Evolutionary conservation across 805 yeast genomes (phyloP).

Genomic region (Cyberlindnera xishuangbannaensis): DNA sequence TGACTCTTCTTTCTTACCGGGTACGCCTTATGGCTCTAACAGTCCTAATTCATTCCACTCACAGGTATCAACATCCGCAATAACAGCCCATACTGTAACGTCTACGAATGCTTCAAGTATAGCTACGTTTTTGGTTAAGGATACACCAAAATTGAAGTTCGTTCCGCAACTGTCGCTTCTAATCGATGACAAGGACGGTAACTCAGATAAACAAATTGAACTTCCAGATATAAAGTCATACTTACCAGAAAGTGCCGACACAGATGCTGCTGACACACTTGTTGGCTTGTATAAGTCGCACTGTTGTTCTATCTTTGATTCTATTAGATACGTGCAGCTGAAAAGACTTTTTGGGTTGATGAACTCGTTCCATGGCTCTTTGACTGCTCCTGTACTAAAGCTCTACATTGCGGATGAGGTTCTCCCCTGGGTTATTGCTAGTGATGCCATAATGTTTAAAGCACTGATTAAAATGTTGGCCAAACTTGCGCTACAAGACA

Average conservation of each 20-base stretch:
- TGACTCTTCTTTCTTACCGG: constrained; percentile 23
- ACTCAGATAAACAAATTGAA: constrained; percentile 25
- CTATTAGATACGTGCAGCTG: constrained; percentile 61
- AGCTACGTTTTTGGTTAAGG: constrained; percentile 14
- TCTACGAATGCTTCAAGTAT: constrained; percentile 10
- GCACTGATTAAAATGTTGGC: constrained; percentile 53
- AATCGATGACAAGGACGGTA: constrained; percentile 13
- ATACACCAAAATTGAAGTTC: constrained; percentile 13
- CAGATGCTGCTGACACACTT: constrained; percentile 49
- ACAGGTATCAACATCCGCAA: constrained; percentile 22
- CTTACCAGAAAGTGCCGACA: constrained; percentile 16
- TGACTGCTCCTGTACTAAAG: constrained; percentile 59
- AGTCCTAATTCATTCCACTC: constrained; percentile 24
- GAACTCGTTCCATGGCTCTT: constrained; percentile 44
- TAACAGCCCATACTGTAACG: constrained; percentile 9
- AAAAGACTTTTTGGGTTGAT: constrained; percentile 52
- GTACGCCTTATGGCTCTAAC: constrained; percentile 26
- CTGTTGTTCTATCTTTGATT: constrained; percentile 58
- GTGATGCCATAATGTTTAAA: constrained; percentile 60
- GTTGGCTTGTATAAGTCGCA: constrained; percentile 57
- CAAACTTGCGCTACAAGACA: constrained; percentile 50
- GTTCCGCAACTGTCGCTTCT: constrained; percentile 16
- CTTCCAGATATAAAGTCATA: constrained; percentile 31
- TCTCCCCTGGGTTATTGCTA: constrained; percentile 57
- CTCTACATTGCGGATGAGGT: constrained; percentile 45